phyloP scores from a whole-genome alignment of 2,329 filamentous ascomycete genomes.

The Neofusicoccum kwambonambiense region DNA sequence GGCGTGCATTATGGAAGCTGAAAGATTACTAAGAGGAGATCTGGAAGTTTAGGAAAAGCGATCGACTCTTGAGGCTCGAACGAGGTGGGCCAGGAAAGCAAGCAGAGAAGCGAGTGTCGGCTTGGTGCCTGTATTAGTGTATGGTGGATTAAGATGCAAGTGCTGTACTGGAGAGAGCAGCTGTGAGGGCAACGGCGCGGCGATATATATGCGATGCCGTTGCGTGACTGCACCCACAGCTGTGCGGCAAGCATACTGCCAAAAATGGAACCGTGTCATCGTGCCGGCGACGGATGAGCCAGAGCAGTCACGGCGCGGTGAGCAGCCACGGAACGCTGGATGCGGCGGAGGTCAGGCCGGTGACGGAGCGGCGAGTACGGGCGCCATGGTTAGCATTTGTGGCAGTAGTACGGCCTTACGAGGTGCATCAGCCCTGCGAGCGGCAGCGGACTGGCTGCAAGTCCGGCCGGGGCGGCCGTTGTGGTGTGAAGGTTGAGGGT shows the following conservation, averaged over 20 bases:
- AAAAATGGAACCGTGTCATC: conserved; percentile 13
- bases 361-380: neutral
- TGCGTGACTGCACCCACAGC: neutral
- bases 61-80: neutral
- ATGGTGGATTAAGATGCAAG: neutral
- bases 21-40: neutral
- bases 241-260: neutral
- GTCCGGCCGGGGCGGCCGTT: neutral
- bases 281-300: neutral
- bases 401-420: conserved; percentile 8
- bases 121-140: neutral
- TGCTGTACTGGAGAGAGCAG: neutral
- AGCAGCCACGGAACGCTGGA: neutral
- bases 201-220: neutral
- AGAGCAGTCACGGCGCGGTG: neutral
- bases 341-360: neutral
- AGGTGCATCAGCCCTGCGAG: neutral
- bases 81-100: neutral
- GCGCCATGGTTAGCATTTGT: neutral
- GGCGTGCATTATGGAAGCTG: neutral
- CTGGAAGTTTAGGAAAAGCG: neutral
- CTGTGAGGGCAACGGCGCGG: neutral
- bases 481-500: neutral
- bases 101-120: conserved; percentile 5
- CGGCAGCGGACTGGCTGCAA: neutral